Evolutionary conservation across 768 basidiomycete genomes (phyloP), one percentile per base, ranked within the genome.

Genomic region (Favolaschia claudopus): DNA sequence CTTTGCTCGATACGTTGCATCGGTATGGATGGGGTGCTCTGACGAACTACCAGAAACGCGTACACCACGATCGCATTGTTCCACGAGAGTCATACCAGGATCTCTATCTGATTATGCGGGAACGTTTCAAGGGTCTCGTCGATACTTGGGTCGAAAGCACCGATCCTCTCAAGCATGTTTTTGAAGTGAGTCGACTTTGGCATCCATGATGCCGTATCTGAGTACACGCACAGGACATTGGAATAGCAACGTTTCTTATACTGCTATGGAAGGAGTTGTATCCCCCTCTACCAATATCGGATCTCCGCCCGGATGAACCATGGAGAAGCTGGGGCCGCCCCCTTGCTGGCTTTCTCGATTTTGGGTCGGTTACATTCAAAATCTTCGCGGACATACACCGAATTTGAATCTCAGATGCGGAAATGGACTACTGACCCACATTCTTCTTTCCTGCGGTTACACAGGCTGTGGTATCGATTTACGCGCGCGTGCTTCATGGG

Each of bases 181-280:
- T 89, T 55, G 94, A 96, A 84, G 92, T 88, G 54, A 60, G 77
- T 63, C n/a, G 28, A 2, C 50, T 32, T 38, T 19, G 17, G n/a
- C 19, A 22, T 28, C 20, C 22, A 27, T 27, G 31, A 14, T n/a
- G n/a, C 10, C 37, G 20, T 14, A 33, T 9, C 40, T 32, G 45
- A 58, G 13, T 22, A 31, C 7, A 31, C 36, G 15, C 42, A 29
- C 65, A 96, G 91, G 96, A 99, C 70, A 93, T 98, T 32, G 93
- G 93, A 15, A 96, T 99, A 38, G 95, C 95, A 3, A 93, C 94
- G 2, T 98, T 92, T 71, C 79, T 99, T 25, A 93, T 98, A 75
- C 81, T 96, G 1, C 76, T 98, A 4, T 98, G 96, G 96, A 93
- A 90, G 66, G 79, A 85, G 32, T 87, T 86, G 14, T 96, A 86